phyloP scores from a whole-genome alignment of 306 rosid species.

The Casuarina cunninghamiana region DNA sequence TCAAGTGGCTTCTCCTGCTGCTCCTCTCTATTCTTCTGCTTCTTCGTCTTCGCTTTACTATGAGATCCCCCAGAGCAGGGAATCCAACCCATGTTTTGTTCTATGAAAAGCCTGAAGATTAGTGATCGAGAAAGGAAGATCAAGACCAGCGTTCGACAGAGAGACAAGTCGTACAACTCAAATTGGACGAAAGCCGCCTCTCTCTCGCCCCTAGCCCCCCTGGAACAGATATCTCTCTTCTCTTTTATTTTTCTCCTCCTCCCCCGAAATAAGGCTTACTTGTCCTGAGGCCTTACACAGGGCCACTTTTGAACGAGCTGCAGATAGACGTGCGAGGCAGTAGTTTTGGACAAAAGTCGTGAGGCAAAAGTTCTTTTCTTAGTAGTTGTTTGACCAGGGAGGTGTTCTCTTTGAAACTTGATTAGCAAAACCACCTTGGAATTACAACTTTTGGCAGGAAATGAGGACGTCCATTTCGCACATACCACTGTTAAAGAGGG shows the following conservation, averaged over 20 bases:
- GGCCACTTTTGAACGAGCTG: not conserved
- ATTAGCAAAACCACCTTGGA: too few relatives aligned
- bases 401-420: too few relatives aligned
- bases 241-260: not conserved
- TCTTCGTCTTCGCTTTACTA: slow-evolving; percentile 48
- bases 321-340: not conserved
- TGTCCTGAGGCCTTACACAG: too few relatives aligned
- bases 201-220: not conserved
- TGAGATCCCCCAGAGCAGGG: slow-evolving; percentile 74
- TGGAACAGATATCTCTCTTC: too few relatives aligned
- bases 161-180: slow-evolving; percentile 14
- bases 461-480: too few relatives aligned
- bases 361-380: not conserved
- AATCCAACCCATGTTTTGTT: slow-evolving; percentile 74
- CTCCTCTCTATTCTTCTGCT: slow-evolving; percentile 49
- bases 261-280: not conserved
- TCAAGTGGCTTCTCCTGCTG: slow-evolving; percentile 43
- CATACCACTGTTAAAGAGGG: too few relatives aligned
- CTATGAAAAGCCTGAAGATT: slow-evolving; percentile 7
- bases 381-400: too few relatives aligned
- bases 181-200: not conserved
- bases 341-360: not conserved
- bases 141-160: not conserved
- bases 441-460: too few relatives aligned
- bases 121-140: slow-evolving; percentile 17